phyloP scores from a whole-genome alignment of 148 eudicot species.

The Beta vulgaris region DNA sequence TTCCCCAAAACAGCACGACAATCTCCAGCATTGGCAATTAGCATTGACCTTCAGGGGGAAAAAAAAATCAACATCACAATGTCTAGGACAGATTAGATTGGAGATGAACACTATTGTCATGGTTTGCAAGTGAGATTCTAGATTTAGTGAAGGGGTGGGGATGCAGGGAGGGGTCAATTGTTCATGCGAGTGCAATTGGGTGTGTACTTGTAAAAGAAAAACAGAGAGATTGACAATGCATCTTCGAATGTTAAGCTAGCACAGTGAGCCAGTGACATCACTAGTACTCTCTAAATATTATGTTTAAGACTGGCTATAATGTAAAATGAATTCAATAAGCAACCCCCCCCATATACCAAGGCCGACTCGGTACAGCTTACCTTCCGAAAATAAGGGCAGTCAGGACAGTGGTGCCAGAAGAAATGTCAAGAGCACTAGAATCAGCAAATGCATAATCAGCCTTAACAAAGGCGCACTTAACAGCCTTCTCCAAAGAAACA shows the following conservation, averaged over 20 bases:
- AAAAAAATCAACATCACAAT: conserved; percentile 14
- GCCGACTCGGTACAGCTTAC: conserved; percentile 32
- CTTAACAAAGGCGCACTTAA: conserved; percentile 67
- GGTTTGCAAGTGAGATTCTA: too few species aligned
- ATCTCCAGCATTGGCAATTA: conserved; percentile 76
- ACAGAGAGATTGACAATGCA: neutral
- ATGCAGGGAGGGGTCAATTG: too few species aligned
- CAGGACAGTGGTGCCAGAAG: conserved; percentile 86
- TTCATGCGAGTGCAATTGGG: too few species aligned
- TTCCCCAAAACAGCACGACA: conserved; percentile 86
- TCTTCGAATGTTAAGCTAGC: too few species aligned
- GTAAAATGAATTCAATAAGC: neutral
- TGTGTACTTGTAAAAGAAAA: too few species aligned
- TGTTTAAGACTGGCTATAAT: neutral
- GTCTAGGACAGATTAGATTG: neutral
- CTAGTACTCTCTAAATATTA: too few species aligned
- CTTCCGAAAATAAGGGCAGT: conserved; percentile 71
- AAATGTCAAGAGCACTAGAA: conserved; percentile 57
- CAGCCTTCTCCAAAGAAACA: conserved; percentile 49
- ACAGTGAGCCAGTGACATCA: neutral
- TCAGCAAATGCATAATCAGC: conserved; percentile 82
- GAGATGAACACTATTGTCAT: too few species aligned
- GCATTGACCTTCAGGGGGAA: conserved; percentile 37
- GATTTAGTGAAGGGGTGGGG: too few species aligned
- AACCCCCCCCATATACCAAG: neutral